Evolutionary conservation across 371 early-diverging fungal genomes (phyloP), one percentile per base, ranked within the genome.

Genomic region (Apophysomyces sp.): DNA sequence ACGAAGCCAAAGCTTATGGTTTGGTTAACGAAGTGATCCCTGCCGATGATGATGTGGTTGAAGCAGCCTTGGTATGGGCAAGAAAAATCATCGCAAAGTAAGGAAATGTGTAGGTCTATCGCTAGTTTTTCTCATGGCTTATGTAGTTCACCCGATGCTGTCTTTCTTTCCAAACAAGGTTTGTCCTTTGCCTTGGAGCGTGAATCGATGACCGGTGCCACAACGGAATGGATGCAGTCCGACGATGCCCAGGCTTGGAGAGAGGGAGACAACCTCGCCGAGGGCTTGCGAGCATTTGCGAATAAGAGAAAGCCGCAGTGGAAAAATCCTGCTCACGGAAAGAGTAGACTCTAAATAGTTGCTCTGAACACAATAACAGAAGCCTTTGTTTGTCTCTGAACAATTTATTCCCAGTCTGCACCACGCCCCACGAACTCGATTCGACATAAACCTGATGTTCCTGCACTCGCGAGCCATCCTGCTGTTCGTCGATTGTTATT

Each of bases 21-120:
- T 58, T 83, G 39, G 80, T 79, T 0, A 81, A 83, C 28, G 66
- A 76, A 53, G 57, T 83, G 15, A 57, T 83, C n/a, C 67, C 74
- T 1, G 61, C 72, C 26, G 59, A 66, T 36, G 53, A 58, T 15
- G 63, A 82, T 58, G 69, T 78, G 3, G 76, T 76, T 4, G 67
- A 70, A 32, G 67, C 63, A 27, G 76, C 76, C 21, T 57, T 82
- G 31, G 60, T 15, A 16, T 76, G 65, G 70, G 76, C 80, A 11
- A 72, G 67, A 18, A 67, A 67, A 55, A 76, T 78, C 31, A 68
- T 65, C 12, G 69, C 76, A 49, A 75, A 73, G 77, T 76, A 76
- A 67, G 62, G 30, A 13, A 1, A 49, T 1, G 2, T 15, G 21
- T 11, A 16, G 27, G 36, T 59, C 1, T 52, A 37, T 27, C 13